phyloP scores from a whole-genome alignment of 371 early-diverging fungal species.

The Mortierella sp. region DNA sequence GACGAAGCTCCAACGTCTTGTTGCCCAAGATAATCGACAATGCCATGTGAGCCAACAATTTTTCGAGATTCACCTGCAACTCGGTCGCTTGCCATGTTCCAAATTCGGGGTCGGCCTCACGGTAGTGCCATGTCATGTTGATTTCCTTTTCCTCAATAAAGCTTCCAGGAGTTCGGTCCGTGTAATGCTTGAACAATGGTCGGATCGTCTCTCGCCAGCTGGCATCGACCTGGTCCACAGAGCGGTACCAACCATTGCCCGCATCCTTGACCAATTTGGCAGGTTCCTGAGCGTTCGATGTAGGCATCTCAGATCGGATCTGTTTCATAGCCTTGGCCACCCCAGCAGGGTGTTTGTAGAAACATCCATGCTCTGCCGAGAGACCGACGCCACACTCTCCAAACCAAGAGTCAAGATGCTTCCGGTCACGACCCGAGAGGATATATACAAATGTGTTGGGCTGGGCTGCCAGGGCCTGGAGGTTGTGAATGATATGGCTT shows the following conservation, averaged over 20 bases:
- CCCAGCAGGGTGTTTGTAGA: conserved; percentile 83
- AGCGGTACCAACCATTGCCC: conserved; percentile 77
- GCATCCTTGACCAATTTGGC: conserved; percentile 55
- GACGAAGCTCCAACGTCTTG: conserved; percentile 95
- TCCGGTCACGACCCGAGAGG: conserved; percentile 86
- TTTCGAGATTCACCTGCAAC: conserved; percentile 94
- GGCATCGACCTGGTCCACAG: conserved; percentile 86
- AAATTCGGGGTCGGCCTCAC: conserved; percentile 89
- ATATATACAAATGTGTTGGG: conserved; percentile 95
- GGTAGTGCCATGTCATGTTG: conserved; percentile 93
- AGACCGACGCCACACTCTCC: conserved; percentile 86
- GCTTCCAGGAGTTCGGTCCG: conserved; percentile 94
- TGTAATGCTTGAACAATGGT: conserved; percentile 93
- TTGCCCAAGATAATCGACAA: conserved; percentile 92
- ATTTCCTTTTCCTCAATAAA: conserved; percentile 94
- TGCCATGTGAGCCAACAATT: conserved; percentile 91
- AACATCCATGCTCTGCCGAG: conserved; percentile 96
- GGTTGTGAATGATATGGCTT: conserved; percentile 68
- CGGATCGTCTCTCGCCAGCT: conserved; percentile 91
- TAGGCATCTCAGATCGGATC: conserved; percentile 32
- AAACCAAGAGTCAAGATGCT: conserved; percentile 92
- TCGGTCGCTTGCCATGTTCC: conserved; percentile 91
- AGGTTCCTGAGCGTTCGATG: conserved; percentile 42
- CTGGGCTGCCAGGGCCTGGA: conserved; percentile 74
- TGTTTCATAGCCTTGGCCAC: conserved; percentile 49